Evolutionary conservation across 257 asterid genomes (phyloP), one percentile per base, ranked within the genome.

Genomic region (Handroanthus guayacan): DNA sequence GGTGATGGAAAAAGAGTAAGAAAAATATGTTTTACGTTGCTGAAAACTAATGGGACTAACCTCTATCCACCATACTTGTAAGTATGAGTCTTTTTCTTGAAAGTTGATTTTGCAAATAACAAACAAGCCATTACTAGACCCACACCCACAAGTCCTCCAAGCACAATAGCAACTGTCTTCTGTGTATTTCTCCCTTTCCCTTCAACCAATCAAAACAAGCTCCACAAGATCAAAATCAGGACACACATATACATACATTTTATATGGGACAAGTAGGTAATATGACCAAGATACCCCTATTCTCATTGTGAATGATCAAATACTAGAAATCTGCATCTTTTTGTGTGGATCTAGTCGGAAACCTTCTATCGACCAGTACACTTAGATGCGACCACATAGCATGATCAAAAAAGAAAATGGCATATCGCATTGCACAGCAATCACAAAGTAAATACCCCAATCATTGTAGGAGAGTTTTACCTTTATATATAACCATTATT

Each of bases 121-220:
- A 94, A 79, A 58, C 90, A 85, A 43, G 97, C 88, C 86, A 84
- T 41, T 64, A 86, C 80, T 48, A 92, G 76, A 11, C 97, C 97
- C 68, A 87, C 72, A 25, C 90, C 97, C 71, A 80, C 90, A 2
- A 86, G 45, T 66, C 97, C 97, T 70, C 99, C 99, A 68, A 92
- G 75, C 63, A 84, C 89, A 47, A 94, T 85, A 8, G 97, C 99
- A 4, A 92, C 77, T 2, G 90, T 89, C 87, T 89, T 92, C 87
- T 92, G 89, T 38, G 96, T 66, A 44, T 74, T 89, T 74, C 62
- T 68, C 69, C 71, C 86, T 3, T 43, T 70, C 79, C 92, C 94
- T 85, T 68, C 67, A 79, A 48, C 69, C 78, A 76, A 37, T 74
- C 83, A 81, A 74, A 74, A 56, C 8, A 47, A 13, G 69, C 34